These are phyloP conservation scores for Rhodotorula mucilaginosa DNA, from an alignment of 1,284 basidiomycete species.

Conservation along the genomic window DNA sequence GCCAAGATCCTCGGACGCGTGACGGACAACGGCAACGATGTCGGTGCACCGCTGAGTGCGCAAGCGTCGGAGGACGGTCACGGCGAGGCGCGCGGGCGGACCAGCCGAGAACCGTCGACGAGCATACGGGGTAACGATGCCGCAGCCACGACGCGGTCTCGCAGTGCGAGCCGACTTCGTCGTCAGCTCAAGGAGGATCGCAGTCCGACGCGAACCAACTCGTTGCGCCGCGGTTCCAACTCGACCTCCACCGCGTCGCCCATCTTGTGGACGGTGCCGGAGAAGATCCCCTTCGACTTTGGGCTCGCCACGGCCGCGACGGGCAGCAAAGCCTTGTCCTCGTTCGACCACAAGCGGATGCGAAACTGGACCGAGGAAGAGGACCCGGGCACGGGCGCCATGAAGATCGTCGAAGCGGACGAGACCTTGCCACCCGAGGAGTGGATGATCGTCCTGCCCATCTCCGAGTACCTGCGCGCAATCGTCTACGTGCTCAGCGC, in stretches of 20 bases:
- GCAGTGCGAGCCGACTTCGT: constrained; percentile 36
- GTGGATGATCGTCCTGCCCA: constrained; percentile 62
- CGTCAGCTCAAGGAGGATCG: constrained; percentile 24
- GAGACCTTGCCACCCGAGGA: constrained; percentile 55
- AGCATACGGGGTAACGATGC: not conserved
- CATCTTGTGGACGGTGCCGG: constrained; percentile 73
- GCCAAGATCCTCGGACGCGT: constrained; percentile 50
- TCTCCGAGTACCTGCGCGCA: constrained; percentile 72
- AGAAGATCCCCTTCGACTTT: constrained; percentile 66
- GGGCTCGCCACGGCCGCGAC: constrained; percentile 58
- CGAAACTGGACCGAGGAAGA: constrained; percentile 44
- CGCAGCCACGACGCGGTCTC: constrained; percentile 9
- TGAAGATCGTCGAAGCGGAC: constrained; percentile 50
- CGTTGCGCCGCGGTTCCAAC: constrained; percentile 11
- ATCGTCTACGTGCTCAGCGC: constrained; percentile 68
- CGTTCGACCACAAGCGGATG: constrained; percentile 47
- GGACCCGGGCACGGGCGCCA: constrained; percentile 56
- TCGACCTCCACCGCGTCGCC: constrained; percentile 8
- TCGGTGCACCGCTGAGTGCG: not conserved
- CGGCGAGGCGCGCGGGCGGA: constrained; percentile 30
- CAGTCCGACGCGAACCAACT: constrained; percentile 30
- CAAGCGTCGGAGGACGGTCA: constrained; percentile 17
- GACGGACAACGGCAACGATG: constrained; percentile 5
- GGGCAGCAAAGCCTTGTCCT: constrained; percentile 42
- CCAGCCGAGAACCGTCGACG: constrained; percentile 15